These are phyloP conservation scores for Mycena floridula DNA, from an alignment of 768 basidiomycete species.

Conservation along the genomic window DNA sequence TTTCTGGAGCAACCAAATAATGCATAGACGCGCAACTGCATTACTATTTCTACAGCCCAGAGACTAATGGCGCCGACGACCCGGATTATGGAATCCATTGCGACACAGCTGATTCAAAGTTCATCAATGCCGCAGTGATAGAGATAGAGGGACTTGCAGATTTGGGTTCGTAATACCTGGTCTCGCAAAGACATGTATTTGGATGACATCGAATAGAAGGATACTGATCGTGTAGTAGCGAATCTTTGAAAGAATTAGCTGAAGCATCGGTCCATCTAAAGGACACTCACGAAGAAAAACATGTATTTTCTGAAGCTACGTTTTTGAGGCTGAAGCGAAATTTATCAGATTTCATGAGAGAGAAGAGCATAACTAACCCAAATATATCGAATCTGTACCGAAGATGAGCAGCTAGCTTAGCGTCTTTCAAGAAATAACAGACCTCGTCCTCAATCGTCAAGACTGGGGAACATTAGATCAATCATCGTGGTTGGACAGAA, in stretches of 20 bases:
- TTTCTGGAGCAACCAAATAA: conserved; percentile 33
- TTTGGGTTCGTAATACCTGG: conserved; percentile 29
- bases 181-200: conserved; percentile 36
- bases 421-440: background rate
- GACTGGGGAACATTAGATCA: conserved; percentile 12
- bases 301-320: conserved; percentile 28
- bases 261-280: background rate
- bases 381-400: conserved; percentile 26
- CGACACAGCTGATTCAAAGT: conserved; percentile 28
- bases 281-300: conserved; percentile 32
- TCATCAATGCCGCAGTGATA: background rate
- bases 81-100: conserved; percentile 36
- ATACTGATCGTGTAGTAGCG: conserved; percentile 41
- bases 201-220: conserved; percentile 35
- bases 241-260: conserved; percentile 23
- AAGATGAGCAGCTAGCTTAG: background rate
- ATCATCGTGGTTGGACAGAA: background rate
- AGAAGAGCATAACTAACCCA: conserved; percentile 25
- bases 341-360: background rate
- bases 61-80: conserved; percentile 37
- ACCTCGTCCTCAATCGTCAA: conserved; percentile 30
- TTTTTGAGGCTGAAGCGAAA: conserved; percentile 25
- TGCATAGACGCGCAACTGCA: conserved; percentile 41
- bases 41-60: conserved; percentile 44
- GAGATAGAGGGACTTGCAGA: conserved; percentile 21